Evolutionary conservation across 257 asterid species (phyloP).

Genomic region (Nemophila menziesii): DNA sequence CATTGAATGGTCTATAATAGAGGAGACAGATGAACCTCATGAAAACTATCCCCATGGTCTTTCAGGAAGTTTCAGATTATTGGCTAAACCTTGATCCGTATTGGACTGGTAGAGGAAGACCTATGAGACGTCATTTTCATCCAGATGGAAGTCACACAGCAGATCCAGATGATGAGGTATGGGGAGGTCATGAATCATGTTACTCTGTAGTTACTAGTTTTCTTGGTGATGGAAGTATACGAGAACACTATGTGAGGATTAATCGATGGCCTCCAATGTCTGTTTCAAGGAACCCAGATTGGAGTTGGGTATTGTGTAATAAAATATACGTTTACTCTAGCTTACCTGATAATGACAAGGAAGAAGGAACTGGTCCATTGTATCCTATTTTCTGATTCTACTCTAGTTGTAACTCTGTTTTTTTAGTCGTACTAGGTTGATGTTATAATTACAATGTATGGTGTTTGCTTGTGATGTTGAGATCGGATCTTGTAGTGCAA

Average conservation of each 20-base stretch:
- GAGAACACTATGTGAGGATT: slow-evolving; percentile 70
- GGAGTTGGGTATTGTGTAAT: slow-evolving; percentile 70
- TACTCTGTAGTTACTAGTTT: slow-evolving; percentile 60
- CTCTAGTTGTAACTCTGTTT: too few species aligned
- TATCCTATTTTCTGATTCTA: slow-evolving; percentile 11
- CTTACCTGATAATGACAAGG: slow-evolving; percentile 44
- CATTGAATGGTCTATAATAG: too few species aligned
- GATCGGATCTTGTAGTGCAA: too few species aligned
- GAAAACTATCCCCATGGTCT: neutral
- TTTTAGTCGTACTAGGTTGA: too few species aligned
- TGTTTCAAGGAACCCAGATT: slow-evolving; percentile 47
- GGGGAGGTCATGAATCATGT: slow-evolving; percentile 92
- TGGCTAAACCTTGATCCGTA: slow-evolving; percentile 72
- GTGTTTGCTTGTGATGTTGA: too few species aligned
- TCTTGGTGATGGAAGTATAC: slow-evolving; percentile 38
- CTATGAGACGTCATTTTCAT: slow-evolving; percentile 62
- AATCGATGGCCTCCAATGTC: slow-evolving; percentile 60
- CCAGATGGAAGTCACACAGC: slow-evolving; percentile 73
- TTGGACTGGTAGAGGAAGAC: slow-evolving; percentile 46
- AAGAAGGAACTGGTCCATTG: slow-evolving; percentile 49
- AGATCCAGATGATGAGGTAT: slow-evolving; percentile 47
- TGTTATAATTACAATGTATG: too few species aligned
- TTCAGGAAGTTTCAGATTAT: slow-evolving; percentile 57
- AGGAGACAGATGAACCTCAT: neutral
- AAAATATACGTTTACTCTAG: slow-evolving; percentile 41